phyloP scores from a whole-genome alignment of 2,329 filamentous ascomycete genomes.

The Colletotrichum tabaci region DNA sequence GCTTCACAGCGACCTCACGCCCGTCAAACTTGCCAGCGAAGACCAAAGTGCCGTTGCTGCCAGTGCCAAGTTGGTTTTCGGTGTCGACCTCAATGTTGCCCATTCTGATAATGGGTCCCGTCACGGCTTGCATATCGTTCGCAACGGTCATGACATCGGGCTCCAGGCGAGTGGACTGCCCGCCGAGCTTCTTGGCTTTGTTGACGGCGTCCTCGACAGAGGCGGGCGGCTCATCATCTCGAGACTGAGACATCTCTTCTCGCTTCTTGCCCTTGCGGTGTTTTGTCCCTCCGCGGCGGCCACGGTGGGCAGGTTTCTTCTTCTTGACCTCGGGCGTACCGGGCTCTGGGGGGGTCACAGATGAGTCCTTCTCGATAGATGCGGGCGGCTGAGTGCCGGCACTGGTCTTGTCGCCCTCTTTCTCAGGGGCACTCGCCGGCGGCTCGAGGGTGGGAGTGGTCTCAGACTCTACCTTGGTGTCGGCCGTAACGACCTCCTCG shows the following conservation, averaged over 20 bases:
- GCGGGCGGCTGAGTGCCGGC: neutral
- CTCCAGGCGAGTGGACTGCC: slow-evolving; percentile 66
- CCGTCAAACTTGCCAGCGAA: slow-evolving; percentile 96
- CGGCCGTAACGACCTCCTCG: slow-evolving; percentile 10
- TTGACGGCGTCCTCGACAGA: slow-evolving; percentile 75
- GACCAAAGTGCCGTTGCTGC: slow-evolving; percentile 97
- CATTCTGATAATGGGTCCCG: slow-evolving; percentile 72
- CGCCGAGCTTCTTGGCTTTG: slow-evolving; percentile 71
- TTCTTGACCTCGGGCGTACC: slow-evolving; percentile 70
- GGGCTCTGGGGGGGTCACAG: slow-evolving; percentile 28
- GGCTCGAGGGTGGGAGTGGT: neutral
- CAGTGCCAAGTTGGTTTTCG: slow-evolving; percentile 77
- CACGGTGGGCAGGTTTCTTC: slow-evolving; percentile 79
- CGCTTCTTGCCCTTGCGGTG: slow-evolving; percentile 72
- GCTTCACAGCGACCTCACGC: slow-evolving; percentile 93
- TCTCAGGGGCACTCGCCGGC: neutral
- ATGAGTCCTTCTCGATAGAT: neutral
- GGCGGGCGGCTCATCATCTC: slow-evolving; percentile 62
- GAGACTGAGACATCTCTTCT: slow-evolving; percentile 65
- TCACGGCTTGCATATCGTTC: slow-evolving; percentile 72
- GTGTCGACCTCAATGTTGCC: slow-evolving; percentile 76
- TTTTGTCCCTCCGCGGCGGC: slow-evolving; percentile 79
- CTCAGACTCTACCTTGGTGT: slow-evolving; percentile 3
- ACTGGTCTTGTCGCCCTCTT: neutral
- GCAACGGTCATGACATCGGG: slow-evolving; percentile 73